Base-by-base conservation (phyloP, 2,329 filamentous ascomycete genomes). In the Hypoxylon sp. region DNA sequence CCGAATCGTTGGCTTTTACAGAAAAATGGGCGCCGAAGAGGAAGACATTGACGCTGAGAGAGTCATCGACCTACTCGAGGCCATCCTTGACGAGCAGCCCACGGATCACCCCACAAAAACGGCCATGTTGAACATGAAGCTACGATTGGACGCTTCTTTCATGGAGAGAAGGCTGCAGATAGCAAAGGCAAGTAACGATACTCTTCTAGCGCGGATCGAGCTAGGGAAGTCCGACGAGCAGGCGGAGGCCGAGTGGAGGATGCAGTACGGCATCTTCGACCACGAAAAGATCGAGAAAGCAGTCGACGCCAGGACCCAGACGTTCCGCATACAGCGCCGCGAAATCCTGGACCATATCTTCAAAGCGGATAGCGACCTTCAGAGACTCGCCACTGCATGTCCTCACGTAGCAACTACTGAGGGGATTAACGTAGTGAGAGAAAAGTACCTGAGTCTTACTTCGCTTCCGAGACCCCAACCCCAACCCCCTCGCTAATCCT, bases 311-410 rank as follows among this genome's bases (percentile, higher is more conserved):
- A 52, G 52, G 11, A 74, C 71, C 1, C 71, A 72, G 62, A 42
- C 42, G n/a, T 75, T 67, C 61, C 68, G 73, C 1, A 4, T 48
- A 0, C 64, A 76, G 2, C 72, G 73, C 17, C 51, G 62, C 1
- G 46, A 37, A 0, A 7, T 75, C 1, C 8, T 74, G 2, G 31
- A 44, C 2, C 65, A 70, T 21, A 51, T 76, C 21, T 67, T 73
- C 17, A 19, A 27, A 0, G 69, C 70, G 3, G 15, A 27, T 10
- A 6, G 1, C 4, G 65, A 29, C 13, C 60, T 74, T 13, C 2
- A 17, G 17, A 21, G 5, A 5, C 55, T 72, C 21, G 69, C 70
- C 1, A 50, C 15, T 0, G 27, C 1, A 2, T 65, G 70, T 24
- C 54, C 69, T 8, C 42, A 56, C 19, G 47, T 15, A 1, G 10